Evolutionary conservation across 2,329 filamentous ascomycete genomes (phyloP), one percentile per base, ranked within the genome.

Genomic region (Exutisphaerella laricina): DNA sequence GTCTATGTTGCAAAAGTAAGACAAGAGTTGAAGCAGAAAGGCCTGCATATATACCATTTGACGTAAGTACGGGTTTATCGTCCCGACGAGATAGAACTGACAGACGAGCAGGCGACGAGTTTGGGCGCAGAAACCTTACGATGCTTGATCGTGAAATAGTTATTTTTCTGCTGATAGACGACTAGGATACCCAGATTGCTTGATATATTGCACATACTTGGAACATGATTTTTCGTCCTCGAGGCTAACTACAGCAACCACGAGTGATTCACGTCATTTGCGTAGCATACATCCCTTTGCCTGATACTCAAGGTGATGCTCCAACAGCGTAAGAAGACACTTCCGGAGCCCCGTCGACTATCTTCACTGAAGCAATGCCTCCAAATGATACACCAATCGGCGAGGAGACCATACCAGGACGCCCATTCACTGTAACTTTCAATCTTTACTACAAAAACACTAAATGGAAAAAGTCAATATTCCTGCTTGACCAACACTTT

Each of bases 1-100:
- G 66, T 69, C 13, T 69, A 67, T 40, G 58, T 70, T 14, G 65
- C 68, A 3, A 58, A 65, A 26, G 59, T 70, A 6, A 54, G 67
- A 32, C 65, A 65, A 39, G 56, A 47, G 17, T 29, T 47, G 39
- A 43, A 47, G 40, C 40, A 41, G 29, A 47, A 43, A 14, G 30
- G 31, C 4, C 35, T 47, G 17, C 45, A 47, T 25, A 43, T 47
- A 10, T 47, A 47, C 25, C 45, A 47, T 32, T 17, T 47, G 22
- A 47, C 45, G 45, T 47, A 36, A 40, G 45, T 43, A 12, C 1
- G 12, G n/a, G 21, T 9, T n/a, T 36, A 5, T 30, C 7, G 35
- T 31, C 28, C 2, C n/a, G n/a, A n/a, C n/a, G n/a, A n/a, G n/a
- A n/a, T n/a, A n/a, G n/a, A n/a, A n/a, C 13, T 21, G 6, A 29